Percentiles rank a stretch among this genome's conserved stretches.
Conservation (phyloP, 306 rosid species). For the Citrullus mucosospermus region DNA sequence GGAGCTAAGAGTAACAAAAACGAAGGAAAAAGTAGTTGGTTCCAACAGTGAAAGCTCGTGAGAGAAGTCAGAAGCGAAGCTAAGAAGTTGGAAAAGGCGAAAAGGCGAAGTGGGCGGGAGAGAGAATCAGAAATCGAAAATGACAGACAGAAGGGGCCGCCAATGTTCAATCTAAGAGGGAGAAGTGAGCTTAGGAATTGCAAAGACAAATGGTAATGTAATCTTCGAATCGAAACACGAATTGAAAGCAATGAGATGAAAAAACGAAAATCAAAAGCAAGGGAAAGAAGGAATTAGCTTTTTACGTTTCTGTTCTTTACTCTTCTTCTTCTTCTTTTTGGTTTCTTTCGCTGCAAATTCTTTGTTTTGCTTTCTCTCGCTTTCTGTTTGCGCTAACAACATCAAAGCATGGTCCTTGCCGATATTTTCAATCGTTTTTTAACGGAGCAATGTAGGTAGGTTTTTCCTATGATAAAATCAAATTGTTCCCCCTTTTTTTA, state of each 20-base stretch:
- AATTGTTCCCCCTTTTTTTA: not conserved
- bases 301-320: not conserved
- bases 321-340: not conserved
- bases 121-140: not conserved
- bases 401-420: not conserved
- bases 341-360: not conserved
- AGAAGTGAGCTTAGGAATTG: not conserved
- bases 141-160: not conserved
- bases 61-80: constrained; percentile 1
- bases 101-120: too few relatives aligned
- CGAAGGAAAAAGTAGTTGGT: constrained; percentile 9
- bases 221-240: not conserved
- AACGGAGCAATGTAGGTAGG: not conserved
- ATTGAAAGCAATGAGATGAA: not conserved
- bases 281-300: not conserved
- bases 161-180: not conserved
- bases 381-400: not conserved
- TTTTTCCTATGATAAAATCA: not conserved
- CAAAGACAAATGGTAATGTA: not conserved
- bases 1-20: not conserved
- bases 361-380: not conserved
- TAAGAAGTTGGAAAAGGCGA: not conserved
- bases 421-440: not conserved
- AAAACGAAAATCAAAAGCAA: not conserved
- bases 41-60: constrained; percentile 25